phyloP scores from a whole-genome alignment of 495 filamentous ascomycete species.

The Penicillium coprophilum region DNA sequence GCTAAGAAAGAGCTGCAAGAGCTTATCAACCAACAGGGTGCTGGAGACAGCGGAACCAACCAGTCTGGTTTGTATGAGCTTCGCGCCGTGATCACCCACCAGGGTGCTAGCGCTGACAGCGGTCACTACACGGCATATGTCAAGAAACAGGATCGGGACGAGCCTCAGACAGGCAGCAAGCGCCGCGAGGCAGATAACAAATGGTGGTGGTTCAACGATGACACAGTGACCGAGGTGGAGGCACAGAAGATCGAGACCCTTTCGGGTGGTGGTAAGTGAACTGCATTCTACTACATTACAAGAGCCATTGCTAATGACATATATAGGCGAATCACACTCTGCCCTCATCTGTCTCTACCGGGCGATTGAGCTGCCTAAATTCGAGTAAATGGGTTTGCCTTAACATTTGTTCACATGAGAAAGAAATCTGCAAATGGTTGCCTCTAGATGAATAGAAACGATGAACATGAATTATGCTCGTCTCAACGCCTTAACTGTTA shows the following conservation, averaged over 20 bases:
- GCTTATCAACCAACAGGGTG: constrained; percentile 68
- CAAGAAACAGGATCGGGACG: constrained; percentile 72
- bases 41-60: constrained; percentile 78
- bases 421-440: constrained; percentile 7
- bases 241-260: constrained; percentile 87
- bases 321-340: constrained; percentile 80
- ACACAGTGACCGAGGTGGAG: constrained; percentile 92
- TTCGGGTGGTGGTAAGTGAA: constrained; percentile 75
- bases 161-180: constrained; percentile 63
- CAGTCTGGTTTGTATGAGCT: constrained; percentile 93
- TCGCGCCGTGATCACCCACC: constrained; percentile 93
- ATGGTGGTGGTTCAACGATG: constrained; percentile 99
- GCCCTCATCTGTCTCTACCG: constrained; percentile 91
- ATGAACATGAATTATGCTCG: constrained; percentile 24
- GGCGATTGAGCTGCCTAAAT: constrained; percentile 66
- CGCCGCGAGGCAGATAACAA: constrained; percentile 79
- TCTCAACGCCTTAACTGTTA: constrained; percentile 3
- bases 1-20: constrained; percentile 82
- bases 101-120: constrained; percentile 93
- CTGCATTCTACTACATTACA: background rate
- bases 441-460: constrained; percentile 34
- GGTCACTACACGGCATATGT: constrained; percentile 98
- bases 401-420: constrained; percentile 6
- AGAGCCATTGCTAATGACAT: constrained; percentile 19
- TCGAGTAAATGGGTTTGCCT: constrained; percentile 36